phyloP scores from a whole-genome alignment of 495 filamentous ascomycete species.

The Massariosphaeria phaeospora region DNA sequence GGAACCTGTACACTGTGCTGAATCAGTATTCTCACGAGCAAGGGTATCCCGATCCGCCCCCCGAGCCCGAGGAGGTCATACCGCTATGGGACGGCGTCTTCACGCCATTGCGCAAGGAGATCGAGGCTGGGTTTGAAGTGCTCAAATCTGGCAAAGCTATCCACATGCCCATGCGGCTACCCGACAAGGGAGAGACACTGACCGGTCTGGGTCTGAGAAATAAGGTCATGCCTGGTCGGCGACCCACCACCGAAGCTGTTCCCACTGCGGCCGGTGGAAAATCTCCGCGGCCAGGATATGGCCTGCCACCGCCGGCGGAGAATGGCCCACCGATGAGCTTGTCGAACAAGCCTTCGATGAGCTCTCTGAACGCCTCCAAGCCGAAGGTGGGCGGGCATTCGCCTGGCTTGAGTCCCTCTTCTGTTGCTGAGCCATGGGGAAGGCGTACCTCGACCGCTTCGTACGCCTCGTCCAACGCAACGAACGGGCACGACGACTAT shows the following conservation, averaged over 20 bases:
- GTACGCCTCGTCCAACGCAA: slow-evolving; percentile 9
- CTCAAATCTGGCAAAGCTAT: slow-evolving; percentile 71
- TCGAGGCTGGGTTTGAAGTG: slow-evolving; percentile 63
- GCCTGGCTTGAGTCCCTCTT: slow-evolving; percentile 9
- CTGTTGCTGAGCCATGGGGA: not conserved
- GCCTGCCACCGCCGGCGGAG: slow-evolving; percentile 10
- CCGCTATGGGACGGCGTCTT: slow-evolving; percentile 63
- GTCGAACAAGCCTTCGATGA: slow-evolving; percentile 21
- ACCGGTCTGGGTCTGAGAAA: slow-evolving; percentile 41
- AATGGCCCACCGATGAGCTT: slow-evolving; percentile 25
- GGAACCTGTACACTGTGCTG: slow-evolving; percentile 76
- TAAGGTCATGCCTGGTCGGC: slow-evolving; percentile 27
- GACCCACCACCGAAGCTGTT: slow-evolving; percentile 1
- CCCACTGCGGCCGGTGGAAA: not conserved
- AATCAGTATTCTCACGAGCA: slow-evolving; percentile 71
- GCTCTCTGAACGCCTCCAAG: slow-evolving; percentile 18
- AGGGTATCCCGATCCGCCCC: slow-evolving; percentile 67
- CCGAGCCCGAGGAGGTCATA: slow-evolving; percentile 66
- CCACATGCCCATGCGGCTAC: slow-evolving; percentile 54
- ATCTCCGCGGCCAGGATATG: slow-evolving; percentile 14
- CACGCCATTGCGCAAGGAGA: slow-evolving; percentile 58
- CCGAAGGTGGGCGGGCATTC: slow-evolving; percentile 30
- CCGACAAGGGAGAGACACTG: slow-evolving; percentile 36
- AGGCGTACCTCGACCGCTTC: slow-evolving; percentile 21
- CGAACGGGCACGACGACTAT: slow-evolving; percentile 28